Evolutionary conservation across 139 green algal species (phyloP).

Genomic region (Chlamydomonas asymmetrica): DNA sequence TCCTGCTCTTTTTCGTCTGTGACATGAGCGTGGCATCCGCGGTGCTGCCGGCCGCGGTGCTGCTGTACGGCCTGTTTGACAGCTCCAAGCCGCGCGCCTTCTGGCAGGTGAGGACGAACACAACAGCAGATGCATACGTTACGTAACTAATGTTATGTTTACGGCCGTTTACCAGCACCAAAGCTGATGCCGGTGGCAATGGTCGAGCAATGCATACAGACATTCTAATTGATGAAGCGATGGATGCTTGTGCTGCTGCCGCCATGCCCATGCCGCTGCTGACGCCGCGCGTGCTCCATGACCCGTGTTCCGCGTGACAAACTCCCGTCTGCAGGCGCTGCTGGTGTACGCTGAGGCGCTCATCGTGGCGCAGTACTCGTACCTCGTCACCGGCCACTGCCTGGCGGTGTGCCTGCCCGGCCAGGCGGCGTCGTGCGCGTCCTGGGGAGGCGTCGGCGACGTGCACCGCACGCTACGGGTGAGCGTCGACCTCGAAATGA

Average conservation of each 20-base stretch:
- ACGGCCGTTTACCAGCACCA: too few species aligned
- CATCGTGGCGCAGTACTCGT: constrained; percentile 71
- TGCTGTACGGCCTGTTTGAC: constrained; percentile 60
- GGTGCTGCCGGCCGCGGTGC: constrained; percentile 47
- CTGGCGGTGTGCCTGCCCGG: constrained; percentile 10
- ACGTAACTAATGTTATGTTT: too few species aligned
- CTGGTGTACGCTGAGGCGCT: constrained; percentile 65
- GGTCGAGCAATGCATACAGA: too few species aligned
- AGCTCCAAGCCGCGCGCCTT: constrained; percentile 38
- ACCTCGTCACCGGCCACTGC: constrained; percentile 47
- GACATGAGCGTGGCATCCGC: constrained; percentile 59
- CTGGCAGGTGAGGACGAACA: constrained; percentile 60
- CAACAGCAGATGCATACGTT: background rate
- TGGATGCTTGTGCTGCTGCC: too few species aligned
- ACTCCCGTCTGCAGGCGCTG: constrained; percentile 39
- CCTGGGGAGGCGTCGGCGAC: background rate
- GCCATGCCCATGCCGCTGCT: background rate
- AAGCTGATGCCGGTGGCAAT: too few species aligned
- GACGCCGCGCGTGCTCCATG: background rate
- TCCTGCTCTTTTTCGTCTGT: constrained; percentile 52
- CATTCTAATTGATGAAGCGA: too few species aligned
- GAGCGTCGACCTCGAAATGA: too few species aligned
- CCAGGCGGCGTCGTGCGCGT: background rate
- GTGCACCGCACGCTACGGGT: too few species aligned
- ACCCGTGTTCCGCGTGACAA: too few species aligned